Evolutionary conservation across 2,329 filamentous ascomycete species (phyloP), one percentile per base, ranked within the genome.

Genomic region (Daldinia sp.): DNA sequence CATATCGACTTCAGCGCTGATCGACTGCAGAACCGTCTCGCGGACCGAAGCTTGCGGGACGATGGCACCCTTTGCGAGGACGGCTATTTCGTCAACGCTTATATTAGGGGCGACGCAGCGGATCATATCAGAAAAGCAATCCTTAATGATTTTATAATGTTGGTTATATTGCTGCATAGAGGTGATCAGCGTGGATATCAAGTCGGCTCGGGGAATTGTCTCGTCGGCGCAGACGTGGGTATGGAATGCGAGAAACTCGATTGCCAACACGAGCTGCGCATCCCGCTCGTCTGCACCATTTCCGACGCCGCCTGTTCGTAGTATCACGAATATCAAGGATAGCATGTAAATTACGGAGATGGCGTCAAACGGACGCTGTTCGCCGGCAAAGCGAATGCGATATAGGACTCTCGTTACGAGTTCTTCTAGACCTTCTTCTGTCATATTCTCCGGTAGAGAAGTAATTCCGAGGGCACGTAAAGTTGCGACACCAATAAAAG

Each of bases 81-180:
- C 88, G 10, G 84, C 81, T 63, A 96, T 90, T 81, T 99, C 97
- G 1, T 86, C 81, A 3, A 85, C 79, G 63, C 80, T 90, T 72
- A 98, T 94, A 74, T 93, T 97, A 2, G 92, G 89, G 2, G 95
- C 92, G 58, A 98, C 87, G 71, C 91, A 94, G 67, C 94, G 90
- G 75, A 93, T 93, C 72, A 97, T 87, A 78, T 98, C 93, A 60
- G 92, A 87, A 70, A 99, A 88, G 75, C 93, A 97, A 80, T 99
- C 96, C 79, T 95, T 97, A 81, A 98, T 89, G 65, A 94, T 84
- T 81, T 97, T 97, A 83, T 98, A 98, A 80, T 99, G 96, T 76
- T 97, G 94, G 50, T 90, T 91, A 79, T 97, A 97, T 67, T 83
- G 87, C 78, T 97, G 93, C 92, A 99, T 97, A 1, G 94, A 91